A percentile compares a stretch with the other conserved stretches of the same genome.
Conservation (phyloP, 2,329 filamentous ascomycete species). For the Phialemonium atrogriseum region DNA sequence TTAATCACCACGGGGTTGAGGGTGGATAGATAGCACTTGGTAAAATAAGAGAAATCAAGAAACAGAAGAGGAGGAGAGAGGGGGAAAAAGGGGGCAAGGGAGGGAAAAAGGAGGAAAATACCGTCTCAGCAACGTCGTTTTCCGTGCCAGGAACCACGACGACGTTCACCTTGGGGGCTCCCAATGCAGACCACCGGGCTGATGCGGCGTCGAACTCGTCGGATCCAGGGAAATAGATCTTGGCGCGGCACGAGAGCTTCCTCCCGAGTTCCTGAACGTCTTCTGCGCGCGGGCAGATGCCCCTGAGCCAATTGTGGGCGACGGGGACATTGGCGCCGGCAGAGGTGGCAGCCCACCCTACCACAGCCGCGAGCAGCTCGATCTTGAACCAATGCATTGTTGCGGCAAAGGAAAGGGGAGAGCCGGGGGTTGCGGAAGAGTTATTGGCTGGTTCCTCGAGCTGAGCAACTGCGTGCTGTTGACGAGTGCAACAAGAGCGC, state of each 20-base stretch:
- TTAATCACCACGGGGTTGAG: neutral
- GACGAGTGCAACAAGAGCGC: no score
- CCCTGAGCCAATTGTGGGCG: no score
- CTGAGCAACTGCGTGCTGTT: no score
- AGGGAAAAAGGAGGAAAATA: no score
- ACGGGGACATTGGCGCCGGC: constrained; percentile 11
- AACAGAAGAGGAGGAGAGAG: no score
- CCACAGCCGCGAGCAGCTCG: constrained; percentile 14
- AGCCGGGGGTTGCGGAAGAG: no score
- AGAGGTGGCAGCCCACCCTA: constrained; percentile 16
- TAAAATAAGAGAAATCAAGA: neutral
- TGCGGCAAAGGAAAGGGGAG: neutral
- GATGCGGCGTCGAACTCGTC: constrained; percentile 28
- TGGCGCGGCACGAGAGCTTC: constrained; percentile 27
- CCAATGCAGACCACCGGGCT: constrained; percentile 35
- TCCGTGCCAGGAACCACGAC: constrained; percentile 39
- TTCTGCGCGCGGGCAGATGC: constrained; percentile 11
- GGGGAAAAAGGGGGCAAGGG: no score
- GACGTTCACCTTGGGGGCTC: constrained; percentile 32
- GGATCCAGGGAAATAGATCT: constrained; percentile 33
- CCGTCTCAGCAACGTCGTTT: constrained; percentile 39
- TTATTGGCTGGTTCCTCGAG: no score
- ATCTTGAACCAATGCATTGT: neutral
- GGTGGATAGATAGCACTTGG: neutral
- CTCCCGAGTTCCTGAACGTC: constrained; percentile 14